Conservation (phyloP, 176 grass and related monocot species). For the Oryza meyeriana region DNA sequence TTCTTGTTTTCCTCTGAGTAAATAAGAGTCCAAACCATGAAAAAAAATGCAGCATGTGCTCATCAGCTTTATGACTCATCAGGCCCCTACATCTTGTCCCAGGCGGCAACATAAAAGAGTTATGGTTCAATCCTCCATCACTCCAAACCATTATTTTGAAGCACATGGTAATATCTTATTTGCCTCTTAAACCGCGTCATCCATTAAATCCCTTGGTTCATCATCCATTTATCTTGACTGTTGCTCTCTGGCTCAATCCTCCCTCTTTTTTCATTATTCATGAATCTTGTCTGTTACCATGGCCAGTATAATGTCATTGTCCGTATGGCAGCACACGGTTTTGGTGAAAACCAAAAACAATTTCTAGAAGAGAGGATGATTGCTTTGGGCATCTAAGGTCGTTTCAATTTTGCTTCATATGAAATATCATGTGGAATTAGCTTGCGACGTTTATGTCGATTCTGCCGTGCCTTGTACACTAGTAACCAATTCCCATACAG, state of each 20-base stretch:
- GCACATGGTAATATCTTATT: not conserved
- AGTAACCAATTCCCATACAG: not conserved
- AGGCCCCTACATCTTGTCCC: not conserved
- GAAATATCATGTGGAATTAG: not conserved
- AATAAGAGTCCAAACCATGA: not conserved
- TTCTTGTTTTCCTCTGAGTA: not conserved
- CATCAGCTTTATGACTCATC: slow-evolving; percentile 28
- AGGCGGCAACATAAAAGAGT: not conserved
- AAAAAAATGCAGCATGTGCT: slow-evolving; percentile 15
- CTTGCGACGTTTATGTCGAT: not conserved
- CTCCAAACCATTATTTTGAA: not conserved
- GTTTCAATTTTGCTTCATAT: not conserved
- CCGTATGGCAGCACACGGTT: slow-evolving; percentile 20
- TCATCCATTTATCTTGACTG: not conserved
- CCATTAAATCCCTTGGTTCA: not conserved
- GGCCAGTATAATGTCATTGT: slow-evolving; percentile 21
- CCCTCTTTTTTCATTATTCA: not conserved
- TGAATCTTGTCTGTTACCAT: not conserved
- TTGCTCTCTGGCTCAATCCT: not conserved
- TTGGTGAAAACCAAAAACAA: slow-evolving; percentile 20
- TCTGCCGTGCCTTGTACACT: not conserved
- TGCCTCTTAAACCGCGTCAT: not conserved
- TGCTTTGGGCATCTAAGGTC: not conserved
- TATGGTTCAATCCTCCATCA: slow-evolving; percentile 2
- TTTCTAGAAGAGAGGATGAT: not conserved